Evolutionary conservation across 345 rosid species (phyloP).

Genomic region (Sonneratia alba): DNA sequence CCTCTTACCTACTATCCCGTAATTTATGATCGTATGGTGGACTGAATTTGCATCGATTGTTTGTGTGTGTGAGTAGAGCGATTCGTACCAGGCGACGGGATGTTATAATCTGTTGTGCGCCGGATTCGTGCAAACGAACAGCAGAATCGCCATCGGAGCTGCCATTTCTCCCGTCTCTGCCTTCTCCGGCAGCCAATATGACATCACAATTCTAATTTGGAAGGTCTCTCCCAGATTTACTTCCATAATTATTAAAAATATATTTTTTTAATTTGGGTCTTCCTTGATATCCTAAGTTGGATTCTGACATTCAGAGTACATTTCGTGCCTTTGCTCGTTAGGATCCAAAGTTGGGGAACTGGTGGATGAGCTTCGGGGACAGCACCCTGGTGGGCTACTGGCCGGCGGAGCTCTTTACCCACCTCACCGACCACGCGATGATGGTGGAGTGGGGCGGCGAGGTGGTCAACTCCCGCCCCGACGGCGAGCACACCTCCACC

Average conservation of each 20-base stretch:
- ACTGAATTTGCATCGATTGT: not conserved
- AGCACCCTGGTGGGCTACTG: constrained; percentile 80
- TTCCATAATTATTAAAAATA: too few relatives aligned
- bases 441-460: constrained; percentile 99
- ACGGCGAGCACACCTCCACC: constrained; percentile 80
- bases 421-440: constrained; percentile 76
- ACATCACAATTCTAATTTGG: constrained; percentile 90
- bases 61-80: constrained; percentile 38
- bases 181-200: constrained; percentile 53
- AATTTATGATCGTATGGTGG: not conserved
- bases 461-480: constrained; percentile 78
- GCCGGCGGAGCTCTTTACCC: constrained; percentile 94
- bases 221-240: constrained; percentile 36
- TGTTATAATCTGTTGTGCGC: constrained; percentile 93
- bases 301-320: not conserved
- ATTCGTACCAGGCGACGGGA: constrained; percentile 97
- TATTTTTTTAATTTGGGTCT: too few relatives aligned
- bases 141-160: constrained; percentile 93
- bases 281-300: not conserved
- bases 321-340: constrained; percentile 5
- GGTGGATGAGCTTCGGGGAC: constrained; percentile 99
- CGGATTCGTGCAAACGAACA: constrained; percentile 93
- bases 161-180: constrained; percentile 89
- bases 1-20: too few relatives aligned
- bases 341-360: constrained; percentile 88